These are phyloP conservation scores for Amoebophrya sp. DNA, from an alignment of 169 alveolate species.

Conservation along the genomic window DNA sequence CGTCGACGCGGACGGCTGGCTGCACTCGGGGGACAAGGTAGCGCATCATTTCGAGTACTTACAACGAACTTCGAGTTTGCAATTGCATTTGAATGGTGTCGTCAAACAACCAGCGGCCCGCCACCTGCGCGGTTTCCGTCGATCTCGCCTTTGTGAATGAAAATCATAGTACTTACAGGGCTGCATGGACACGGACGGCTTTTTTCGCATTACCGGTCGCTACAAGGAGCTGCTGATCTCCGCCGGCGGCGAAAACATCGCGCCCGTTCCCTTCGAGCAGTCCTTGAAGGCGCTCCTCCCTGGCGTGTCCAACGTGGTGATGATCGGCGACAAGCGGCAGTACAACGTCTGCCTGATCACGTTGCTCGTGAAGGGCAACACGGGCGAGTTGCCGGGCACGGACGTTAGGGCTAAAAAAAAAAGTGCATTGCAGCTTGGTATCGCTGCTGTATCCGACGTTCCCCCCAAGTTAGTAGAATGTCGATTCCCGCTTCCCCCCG, in stretches of 20 bases:
- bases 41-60: no score
- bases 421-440: no score
- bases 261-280: conserved; percentile 29
- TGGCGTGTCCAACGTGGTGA: conserved; percentile 25
- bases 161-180: conserved; percentile 15
- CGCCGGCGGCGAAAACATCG: conserved; percentile 30
- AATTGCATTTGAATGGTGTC: no score
- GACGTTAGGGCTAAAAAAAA: no score
- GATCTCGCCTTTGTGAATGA: no score
- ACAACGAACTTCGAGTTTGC: no score
- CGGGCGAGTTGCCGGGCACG: conserved; percentile 25
- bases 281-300: conserved; percentile 15
- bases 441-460: no score
- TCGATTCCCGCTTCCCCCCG: no score
- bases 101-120: no score
- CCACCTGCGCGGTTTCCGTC: no score
- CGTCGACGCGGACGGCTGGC: conserved; percentile 28
- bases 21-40: conserved; percentile 11
- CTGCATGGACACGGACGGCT: conserved; percentile 27
- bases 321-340: conserved; percentile 31
- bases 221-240: conserved; percentile 31
- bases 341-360: not conserved
- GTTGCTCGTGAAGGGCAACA: conserved; percentile 9
- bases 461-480: no score
- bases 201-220: conserved; percentile 22